Conservation (phyloP, 2,329 filamentous ascomycete genomes). For the Exophiala lecanii-corni region DNA sequence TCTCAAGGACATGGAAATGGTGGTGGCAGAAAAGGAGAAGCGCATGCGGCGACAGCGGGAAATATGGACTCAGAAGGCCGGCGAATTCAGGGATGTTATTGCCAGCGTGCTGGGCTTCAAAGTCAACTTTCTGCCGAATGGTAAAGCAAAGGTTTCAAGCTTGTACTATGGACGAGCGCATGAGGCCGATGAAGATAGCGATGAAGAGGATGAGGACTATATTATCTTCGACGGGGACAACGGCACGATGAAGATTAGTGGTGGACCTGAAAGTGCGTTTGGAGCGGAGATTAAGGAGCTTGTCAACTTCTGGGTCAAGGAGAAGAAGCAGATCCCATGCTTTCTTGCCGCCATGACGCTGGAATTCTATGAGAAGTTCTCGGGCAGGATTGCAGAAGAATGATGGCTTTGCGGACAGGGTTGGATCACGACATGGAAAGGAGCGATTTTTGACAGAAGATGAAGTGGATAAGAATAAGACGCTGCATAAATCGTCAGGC, state of each 20-base stretch:
- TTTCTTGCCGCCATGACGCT: slow-evolving; percentile 86
- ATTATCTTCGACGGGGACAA: slow-evolving; percentile 87
- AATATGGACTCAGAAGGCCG: slow-evolving; percentile 84
- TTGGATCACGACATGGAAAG: too few species aligned
- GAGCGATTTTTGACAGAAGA: too few species aligned
- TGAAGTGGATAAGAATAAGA: too few species aligned
- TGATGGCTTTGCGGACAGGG: too few species aligned
- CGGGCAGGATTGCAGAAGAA: slow-evolving; percentile 3
- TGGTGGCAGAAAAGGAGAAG: slow-evolving; percentile 69
- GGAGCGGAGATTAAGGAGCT: slow-evolving; percentile 77
- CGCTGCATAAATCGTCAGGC: too few species aligned
- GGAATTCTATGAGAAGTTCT: slow-evolving; percentile 76
- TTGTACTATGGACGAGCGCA: slow-evolving; percentile 76
- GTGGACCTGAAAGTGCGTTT: slow-evolving; percentile 81
- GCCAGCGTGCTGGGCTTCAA: slow-evolving; percentile 91
- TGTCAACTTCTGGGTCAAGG: slow-evolving; percentile 94
- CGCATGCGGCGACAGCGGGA: slow-evolving; percentile 80
- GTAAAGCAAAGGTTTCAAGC: slow-evolving; percentile 84
- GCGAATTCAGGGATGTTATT: slow-evolving; percentile 93
- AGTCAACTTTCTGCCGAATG: slow-evolving; percentile 93
- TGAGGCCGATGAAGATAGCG: slow-evolving; percentile 42
- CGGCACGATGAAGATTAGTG: slow-evolving; percentile 96
- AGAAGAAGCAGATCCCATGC: slow-evolving; percentile 87
- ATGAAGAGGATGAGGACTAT: slow-evolving; percentile 49
- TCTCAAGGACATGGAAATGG: slow-evolving; percentile 65